Conservation (phyloP, 2,329 filamentous ascomycete genomes). For the Aspergillus caelatus region DNA sequence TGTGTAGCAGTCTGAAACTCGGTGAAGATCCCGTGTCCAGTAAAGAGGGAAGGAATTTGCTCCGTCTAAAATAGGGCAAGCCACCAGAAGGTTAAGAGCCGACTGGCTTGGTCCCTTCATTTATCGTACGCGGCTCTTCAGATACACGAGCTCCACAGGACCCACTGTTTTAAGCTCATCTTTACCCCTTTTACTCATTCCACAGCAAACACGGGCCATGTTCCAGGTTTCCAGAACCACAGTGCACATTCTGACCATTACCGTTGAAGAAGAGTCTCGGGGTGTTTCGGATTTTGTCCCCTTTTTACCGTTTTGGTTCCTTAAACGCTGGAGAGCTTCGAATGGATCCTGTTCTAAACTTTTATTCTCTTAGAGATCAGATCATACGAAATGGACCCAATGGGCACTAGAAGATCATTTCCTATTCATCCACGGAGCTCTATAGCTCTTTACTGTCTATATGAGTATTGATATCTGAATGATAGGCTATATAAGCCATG, state of each 20-base stretch:
- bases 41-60: not conserved
- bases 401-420: conserved; percentile 5
- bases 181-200: not conserved
- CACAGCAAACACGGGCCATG: not conserved
- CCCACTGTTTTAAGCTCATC: not conserved
- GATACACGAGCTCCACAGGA: not conserved
- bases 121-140: not conserved
- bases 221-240: not conserved
- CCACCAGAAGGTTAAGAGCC: not conserved
- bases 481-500: not conserved
- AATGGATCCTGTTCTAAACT: not conserved
- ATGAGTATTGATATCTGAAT: not conserved
- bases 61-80: not conserved
- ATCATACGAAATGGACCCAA: conserved; percentile 1
- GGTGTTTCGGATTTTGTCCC: not conserved
- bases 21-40: not conserved
- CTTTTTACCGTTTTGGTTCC: not conserved
- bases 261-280: too few species aligned
- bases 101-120: not conserved
- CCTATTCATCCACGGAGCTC: conserved; percentile 3
- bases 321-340: not conserved
- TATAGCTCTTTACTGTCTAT: not conserved
- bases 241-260: not conserved
- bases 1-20: conserved; percentile 1
- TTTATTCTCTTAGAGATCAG: not conserved